Evolutionary conservation across 192 early-diverging fungal species (phyloP).

Genomic region (Coemansia sp.): DNA sequence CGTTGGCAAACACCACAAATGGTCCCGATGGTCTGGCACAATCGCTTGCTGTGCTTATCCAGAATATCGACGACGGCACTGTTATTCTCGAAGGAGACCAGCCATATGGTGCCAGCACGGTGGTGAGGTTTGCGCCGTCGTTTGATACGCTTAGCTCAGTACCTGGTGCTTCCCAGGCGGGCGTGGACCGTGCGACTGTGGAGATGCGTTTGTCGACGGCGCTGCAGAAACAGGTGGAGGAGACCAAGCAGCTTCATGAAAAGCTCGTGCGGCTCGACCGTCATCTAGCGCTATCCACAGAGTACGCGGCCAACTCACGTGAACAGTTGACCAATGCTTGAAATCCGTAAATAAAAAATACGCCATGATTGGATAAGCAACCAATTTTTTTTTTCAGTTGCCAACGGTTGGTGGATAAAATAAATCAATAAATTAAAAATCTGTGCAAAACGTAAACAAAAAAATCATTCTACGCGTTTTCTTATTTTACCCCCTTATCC

Average conservation of each 20-base stretch:
- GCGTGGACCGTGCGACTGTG: neutral
- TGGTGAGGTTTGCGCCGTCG: constrained; percentile 17
- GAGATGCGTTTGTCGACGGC: constrained; percentile 28
- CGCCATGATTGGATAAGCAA: neutral
- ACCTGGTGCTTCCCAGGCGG: neutral
- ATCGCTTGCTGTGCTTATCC: constrained; percentile 30
- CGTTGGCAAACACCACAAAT: constrained; percentile 10
- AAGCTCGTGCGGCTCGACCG: constrained; percentile 29
- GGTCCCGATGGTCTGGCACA: constrained; percentile 2
- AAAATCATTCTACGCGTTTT: neutral
- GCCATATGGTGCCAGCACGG: neutral
- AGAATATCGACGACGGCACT: constrained; percentile 18
- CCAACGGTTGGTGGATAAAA: neutral
- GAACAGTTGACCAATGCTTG: constrained; percentile 11
- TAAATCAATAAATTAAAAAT: neutral
- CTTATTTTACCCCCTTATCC: neutral
- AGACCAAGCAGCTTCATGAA: constrained; percentile 17
- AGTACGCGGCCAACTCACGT: constrained; percentile 18
- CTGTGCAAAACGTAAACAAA: neutral
- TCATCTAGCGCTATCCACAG: constrained; percentile 42
- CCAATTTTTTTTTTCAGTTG: neutral
- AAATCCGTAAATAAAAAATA: neutral
- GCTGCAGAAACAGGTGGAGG: constrained; percentile 14
- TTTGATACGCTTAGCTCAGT: constrained; percentile 16
- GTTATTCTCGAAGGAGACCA: constrained; percentile 12